A percentile compares a stretch with the other conserved stretches of the same genome.
phyloP scores from a whole-genome alignment of 257 asterid genomes.

The Petrea volubilis region DNA sequence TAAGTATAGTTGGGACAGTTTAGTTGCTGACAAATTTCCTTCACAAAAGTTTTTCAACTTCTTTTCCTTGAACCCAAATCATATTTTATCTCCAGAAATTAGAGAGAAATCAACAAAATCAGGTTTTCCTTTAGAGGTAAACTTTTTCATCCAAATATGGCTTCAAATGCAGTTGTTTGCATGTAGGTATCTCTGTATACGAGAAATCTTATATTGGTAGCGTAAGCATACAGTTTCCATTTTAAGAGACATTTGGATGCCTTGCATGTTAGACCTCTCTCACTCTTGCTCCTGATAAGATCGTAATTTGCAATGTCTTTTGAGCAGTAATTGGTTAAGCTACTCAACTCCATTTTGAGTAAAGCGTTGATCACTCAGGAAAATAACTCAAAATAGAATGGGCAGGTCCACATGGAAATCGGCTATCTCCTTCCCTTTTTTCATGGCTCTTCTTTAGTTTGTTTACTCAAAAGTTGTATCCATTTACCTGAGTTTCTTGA shows the following conservation, averaged over 20 bases:
- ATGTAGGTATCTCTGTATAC: too few relatives aligned
- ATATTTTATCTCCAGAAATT: slow-evolving; percentile 55
- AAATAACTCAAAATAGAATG: neutral
- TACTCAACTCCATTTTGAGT: neutral
- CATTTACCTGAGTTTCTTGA: neutral
- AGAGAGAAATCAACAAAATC: slow-evolving; percentile 57
- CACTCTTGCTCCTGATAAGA: too few relatives aligned
- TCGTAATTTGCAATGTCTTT: neutral
- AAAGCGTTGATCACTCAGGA: neutral
- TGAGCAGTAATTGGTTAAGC: neutral
- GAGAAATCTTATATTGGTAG: neutral
- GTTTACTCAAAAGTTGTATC: neutral
- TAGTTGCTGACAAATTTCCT: slow-evolving; percentile 66
- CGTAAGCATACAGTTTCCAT: neutral
- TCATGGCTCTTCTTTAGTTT: neutral
- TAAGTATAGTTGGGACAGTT: slow-evolving; percentile 84
- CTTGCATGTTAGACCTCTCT: neutral
- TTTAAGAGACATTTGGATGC: neutral
- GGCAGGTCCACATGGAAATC: neutral
- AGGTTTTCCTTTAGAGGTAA: slow-evolving; percentile 79
- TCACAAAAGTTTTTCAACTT: slow-evolving; percentile 55
- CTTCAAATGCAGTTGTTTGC: too few relatives aligned
- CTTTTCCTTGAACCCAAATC: slow-evolving; percentile 74
- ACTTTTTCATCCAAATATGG: too few relatives aligned
- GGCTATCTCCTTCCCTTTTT: neutral